Evolutionary conservation across 495 filamentous ascomycete genomes (phyloP), one percentile per base, ranked within the genome.

Genomic region (Penicillium waksmanii): DNA sequence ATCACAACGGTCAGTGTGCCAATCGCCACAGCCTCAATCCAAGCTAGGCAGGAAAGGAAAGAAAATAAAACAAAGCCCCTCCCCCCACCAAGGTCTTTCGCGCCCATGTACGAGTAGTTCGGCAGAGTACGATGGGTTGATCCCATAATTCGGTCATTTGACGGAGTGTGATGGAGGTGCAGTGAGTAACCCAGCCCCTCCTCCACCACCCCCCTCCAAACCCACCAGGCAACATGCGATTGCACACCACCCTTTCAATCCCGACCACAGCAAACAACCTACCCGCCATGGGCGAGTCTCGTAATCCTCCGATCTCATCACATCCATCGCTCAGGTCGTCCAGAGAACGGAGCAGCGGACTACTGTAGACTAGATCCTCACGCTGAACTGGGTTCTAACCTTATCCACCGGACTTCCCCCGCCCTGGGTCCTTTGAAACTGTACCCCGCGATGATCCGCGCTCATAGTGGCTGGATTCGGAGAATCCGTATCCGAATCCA

Each of bases 301-400:
- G 51, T 64, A 64, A 69, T 63, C 64, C 67, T 69, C 67, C 67
- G 67, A 56, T 65, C 54, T 59, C 57, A 69, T 55, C 57, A 63
- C 47, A 13, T 12, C n/a, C 7, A 40, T 51, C 40, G 9, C 18
- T 36, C 34, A 44, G 17, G 67, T 69, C 21, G 55, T 46, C 67
- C 64, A 61, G 52, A 15, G 2, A 44, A 44, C 15, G n/a, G 42
- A 44, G 36, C 12, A 44, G 17, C n/a, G 42, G 15, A 44, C 17
- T 19, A 23, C 23, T 23, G 23, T 23, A 19, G 42, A 44, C 42
- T 44, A 44, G 42, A 44, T 44, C 6, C 42, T 17, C 15, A 44
- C 6, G 42, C 36, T 38, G 36, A 38, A n/a, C 11, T 38, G 36
- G 36, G 12, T 38, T 66, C 34, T 44, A 62, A 62, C 52, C 58